A percentile compares a stretch with the other conserved stretches of the same genome.
Conservation (phyloP, 2,329 filamentous ascomycete species). For the Pleoardoris graminearum region DNA sequence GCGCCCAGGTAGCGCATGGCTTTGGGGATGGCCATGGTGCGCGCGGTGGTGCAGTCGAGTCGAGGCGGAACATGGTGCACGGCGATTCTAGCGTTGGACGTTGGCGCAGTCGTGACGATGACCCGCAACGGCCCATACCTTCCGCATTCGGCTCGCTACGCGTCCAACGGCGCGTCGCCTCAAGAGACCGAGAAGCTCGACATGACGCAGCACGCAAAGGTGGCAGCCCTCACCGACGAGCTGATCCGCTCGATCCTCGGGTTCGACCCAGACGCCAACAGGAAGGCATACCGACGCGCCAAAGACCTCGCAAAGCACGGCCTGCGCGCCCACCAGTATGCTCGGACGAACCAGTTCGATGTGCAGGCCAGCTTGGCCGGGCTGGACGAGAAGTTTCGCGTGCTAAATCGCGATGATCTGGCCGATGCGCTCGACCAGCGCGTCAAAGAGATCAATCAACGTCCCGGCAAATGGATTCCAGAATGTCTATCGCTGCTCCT, state of each 20-base stretch:
- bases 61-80: neutral
- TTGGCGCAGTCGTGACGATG: no score
- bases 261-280: slow-evolving; percentile 44
- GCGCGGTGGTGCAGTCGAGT: slow-evolving; percentile 2
- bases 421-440: slow-evolving; percentile 68
- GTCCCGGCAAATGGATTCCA: slow-evolving; percentile 68
- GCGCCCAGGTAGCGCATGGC: slow-evolving; percentile 79
- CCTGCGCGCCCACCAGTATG: slow-evolving; percentile 48
- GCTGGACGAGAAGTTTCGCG: slow-evolving; percentile 82
- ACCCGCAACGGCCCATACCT: no score
- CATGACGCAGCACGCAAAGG: slow-evolving; percentile 72
- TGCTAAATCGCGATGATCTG: slow-evolving; percentile 77
- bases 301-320: slow-evolving; percentile 46
- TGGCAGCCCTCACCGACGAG: slow-evolving; percentile 69
- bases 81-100: neutral
- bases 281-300: slow-evolving; percentile 41
- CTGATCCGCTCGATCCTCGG: slow-evolving; percentile 68
- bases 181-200: no score
- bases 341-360: slow-evolving; percentile 55
- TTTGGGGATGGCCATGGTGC: slow-evolving; percentile 79
- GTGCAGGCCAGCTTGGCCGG: slow-evolving; percentile 47
- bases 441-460: slow-evolving; percentile 61
- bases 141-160: no score
- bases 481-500: slow-evolving; percentile 80
- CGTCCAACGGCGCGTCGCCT: no score